Conservation (phyloP, 2,329 filamentous ascomycete species). For the Endothia cerciana region DNA sequence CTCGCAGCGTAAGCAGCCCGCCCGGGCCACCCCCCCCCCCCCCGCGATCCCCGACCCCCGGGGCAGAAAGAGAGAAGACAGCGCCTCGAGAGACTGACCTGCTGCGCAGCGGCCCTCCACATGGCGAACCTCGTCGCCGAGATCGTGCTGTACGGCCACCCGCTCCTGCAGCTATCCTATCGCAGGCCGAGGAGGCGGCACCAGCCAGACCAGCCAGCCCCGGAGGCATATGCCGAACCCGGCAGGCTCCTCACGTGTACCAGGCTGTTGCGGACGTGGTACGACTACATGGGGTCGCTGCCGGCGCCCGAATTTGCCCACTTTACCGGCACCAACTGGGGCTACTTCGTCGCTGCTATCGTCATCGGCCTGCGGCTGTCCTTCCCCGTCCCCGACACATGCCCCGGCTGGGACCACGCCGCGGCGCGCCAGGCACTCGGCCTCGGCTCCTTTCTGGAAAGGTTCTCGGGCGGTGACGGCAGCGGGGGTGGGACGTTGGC, state of each 20-base stretch:
- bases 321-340: constrained; percentile 50
- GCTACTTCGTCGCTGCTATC: constrained; percentile 44
- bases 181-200: neutral
- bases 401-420: constrained; percentile 42
- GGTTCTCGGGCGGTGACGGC: constrained; percentile 36
- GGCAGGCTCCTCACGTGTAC: constrained; percentile 30
- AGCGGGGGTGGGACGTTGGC: constrained; percentile 21
- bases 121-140: constrained; percentile 43
- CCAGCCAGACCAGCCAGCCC: neutral
- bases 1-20: constrained; percentile 36
- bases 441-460: constrained; percentile 45
- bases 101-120: constrained; percentile 37
- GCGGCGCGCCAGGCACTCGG: constrained; percentile 45
- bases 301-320: constrained; percentile 36
- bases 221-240: constrained; percentile 14
- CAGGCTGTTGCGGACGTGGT: constrained; percentile 34
- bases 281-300: constrained; percentile 34
- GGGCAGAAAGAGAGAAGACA: too few species aligned
- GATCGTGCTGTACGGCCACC: constrained; percentile 45
- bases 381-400: constrained; percentile 44
- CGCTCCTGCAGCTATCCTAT: constrained; percentile 39
- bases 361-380: constrained; percentile 52
- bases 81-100: constrained; percentile 11
- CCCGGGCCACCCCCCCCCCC: too few species aligned
- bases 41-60: too few species aligned